Base-by-base conservation (phyloP, 2,329 filamentous ascomycete species). In the Colletotrichum tofieldiae region DNA sequence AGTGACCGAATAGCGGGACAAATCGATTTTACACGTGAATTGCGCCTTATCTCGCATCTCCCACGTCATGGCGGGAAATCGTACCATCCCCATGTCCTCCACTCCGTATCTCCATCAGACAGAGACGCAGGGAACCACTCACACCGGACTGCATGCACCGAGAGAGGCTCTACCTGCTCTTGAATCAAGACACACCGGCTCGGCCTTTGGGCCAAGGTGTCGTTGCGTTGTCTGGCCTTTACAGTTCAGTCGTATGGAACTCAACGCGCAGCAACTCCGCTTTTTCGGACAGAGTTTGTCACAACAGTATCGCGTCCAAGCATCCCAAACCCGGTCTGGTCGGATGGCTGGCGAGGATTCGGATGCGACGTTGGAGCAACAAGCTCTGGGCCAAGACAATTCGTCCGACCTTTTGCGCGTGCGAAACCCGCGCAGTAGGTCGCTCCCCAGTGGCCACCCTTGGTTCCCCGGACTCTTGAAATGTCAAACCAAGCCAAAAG, bases 21-120 rank as follows among this genome's bases (percentile, higher is more conserved):
- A 52, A 69, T 59, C 63, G 67, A 41, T 69, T 72, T 69, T 72
- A 72, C 65, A 69, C 16, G 69, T 49, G 69, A 69, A 72, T 72
- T 69, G 7, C 59, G 58, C 69, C 65, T 72, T 72, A 72, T 72
- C 69, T 69, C 65, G 29, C 18, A 18, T 23, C 35, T 58, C 59
- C 69, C 59, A 52, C 69, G 69, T 69, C 69, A 72, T 72, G 65
- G 20, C 45, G 37, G 29, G 23, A 35, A 32, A 69, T 72, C 69
- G 69, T 63, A 59, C 65, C 65, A 72, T 41, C 47, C n/a, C 43
- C 47, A 41, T 63, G 23, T 29, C n/a, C 23, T 55, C 11, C 7
- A 23, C 52, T 12, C 52, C 51, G n/a, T 54, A 35, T 35, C 29
- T 54, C 45, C 61, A 23, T 43, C 47, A 9, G 37, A 54, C 61